Base-by-base conservation (phyloP, 768 basidiomycete species). In the Mycena venus region DNA sequence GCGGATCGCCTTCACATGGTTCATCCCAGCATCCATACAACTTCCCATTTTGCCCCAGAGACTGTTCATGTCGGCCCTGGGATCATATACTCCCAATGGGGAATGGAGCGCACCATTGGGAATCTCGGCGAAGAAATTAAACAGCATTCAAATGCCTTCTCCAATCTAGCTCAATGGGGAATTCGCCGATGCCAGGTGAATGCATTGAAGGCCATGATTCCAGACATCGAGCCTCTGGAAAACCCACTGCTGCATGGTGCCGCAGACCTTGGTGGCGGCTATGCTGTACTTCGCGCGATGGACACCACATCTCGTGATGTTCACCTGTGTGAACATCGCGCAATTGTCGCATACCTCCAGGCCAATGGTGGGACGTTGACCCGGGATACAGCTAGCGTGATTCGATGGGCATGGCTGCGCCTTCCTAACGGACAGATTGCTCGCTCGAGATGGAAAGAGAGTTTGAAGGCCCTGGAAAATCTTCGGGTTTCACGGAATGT, bases 1-100 rank as follows among this genome's bases (percentile, higher is more conserved):
- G 38, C 59, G 0, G 75, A 81, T 31, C 76, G 73, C 0, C 15
- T 85, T 10, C 83, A 85, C 34, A 82, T 85, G 29, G 38, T 81
- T 6, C 49, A 74, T 1, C 82, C 78, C 0, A 64, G 68, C 42
- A 67, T 84, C 1, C 84, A 85, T 56, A 70, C 74, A 5, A 44
- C 78, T 0, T 12, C 66, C 2, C 84, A 85, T 58, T 51, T 82
- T 1, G 77, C 66, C 0, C 53, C 75, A 0, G 78, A 83, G 49
- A 70, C 72, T 0, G 17, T 60, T 14, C 74, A 71, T 3, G 63
- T 75, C 4, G 80, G 83, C 0, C 78, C 79, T 0, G 67, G 60
- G 0, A 72, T 72, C 7, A 77, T 72, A 19, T 76, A 69, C 29
- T 68, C 82, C 3, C 80, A 83, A 53, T 84, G 79, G 78, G 80